Evolutionary conservation across 129 eudicot genomes (phyloP).

Genomic region (Artemisia argyi): DNA sequence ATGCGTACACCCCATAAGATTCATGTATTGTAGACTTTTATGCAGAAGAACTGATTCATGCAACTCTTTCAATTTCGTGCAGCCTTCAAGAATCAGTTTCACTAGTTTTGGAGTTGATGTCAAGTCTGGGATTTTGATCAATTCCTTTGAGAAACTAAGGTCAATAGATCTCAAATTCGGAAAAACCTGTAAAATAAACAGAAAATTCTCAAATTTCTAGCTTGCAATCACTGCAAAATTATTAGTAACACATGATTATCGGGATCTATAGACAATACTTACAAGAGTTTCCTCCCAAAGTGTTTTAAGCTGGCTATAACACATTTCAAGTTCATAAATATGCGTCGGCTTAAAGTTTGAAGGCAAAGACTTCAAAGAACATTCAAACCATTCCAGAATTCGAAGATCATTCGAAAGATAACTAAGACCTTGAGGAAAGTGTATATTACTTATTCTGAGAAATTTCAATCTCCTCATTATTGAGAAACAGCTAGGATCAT

Average conservation of each 20-base stretch:
- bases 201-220: conserved; percentile 1
- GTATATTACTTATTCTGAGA: conserved; percentile 21
- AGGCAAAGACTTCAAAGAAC: conserved; percentile 30
- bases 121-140: conserved; percentile 22
- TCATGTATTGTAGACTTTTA: too few relatives aligned
- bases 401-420: conserved; percentile 31
- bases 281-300: conserved; percentile 27
- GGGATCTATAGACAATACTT: background rate
- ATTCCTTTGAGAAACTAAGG: conserved; percentile 23
- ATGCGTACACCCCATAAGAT: too few relatives aligned
- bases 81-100: conserved; percentile 28
- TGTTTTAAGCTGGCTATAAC: conserved; percentile 24
- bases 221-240: background rate
- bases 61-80: too few relatives aligned
- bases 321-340: conserved; percentile 28
- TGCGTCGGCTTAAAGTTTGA: conserved; percentile 16
- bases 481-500: conserved; percentile 20
- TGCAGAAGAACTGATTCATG: too few relatives aligned
- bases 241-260: background rate
- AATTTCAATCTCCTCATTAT: conserved; percentile 15
- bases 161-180: conserved; percentile 28
- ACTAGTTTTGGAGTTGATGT: conserved; percentile 14
- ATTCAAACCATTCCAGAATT: too few relatives aligned
- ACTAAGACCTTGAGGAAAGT: conserved; percentile 6
- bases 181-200: background rate